Percentiles rank a stretch among this genome's conserved stretches.
Conservation (phyloP, 805 yeast genomes). For the Lipomyces japonicus region DNA sequence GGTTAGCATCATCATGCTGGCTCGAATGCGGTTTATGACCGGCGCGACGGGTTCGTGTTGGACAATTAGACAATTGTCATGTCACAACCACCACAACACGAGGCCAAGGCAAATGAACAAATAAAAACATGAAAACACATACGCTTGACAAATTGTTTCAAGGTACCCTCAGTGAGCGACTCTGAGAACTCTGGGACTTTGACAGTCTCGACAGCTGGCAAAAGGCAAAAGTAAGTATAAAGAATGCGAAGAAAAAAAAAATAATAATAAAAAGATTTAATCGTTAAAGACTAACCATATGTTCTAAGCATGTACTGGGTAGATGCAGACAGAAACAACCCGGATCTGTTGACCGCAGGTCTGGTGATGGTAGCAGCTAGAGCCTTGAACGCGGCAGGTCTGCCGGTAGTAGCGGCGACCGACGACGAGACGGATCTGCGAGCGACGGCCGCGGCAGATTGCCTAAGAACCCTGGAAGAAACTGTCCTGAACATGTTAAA, state of each 20-base stretch:
- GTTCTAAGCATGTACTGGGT: slow-evolving; percentile 16
- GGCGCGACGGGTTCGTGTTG: background rate
- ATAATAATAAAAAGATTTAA: background rate
- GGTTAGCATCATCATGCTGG: slow-evolving; percentile 3
- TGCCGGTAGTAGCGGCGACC: background rate
- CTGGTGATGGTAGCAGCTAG: background rate
- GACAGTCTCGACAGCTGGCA: slow-evolving; percentile 45
- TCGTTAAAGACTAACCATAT: slow-evolving; percentile 15
- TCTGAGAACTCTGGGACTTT: slow-evolving; percentile 99
- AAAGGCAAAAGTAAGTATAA: too few species aligned
- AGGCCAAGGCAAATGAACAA: too few species aligned
- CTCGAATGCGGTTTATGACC: background rate
- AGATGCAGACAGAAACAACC: background rate
- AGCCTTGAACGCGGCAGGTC: slow-evolving; percentile 1
- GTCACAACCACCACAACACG: background rate
- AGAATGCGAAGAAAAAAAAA: background rate
- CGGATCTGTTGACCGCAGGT: slow-evolving; percentile 26
- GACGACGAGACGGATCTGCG: slow-evolving; percentile 10
- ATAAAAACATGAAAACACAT: background rate
- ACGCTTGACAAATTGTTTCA: slow-evolving; percentile 51
- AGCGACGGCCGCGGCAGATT: slow-evolving; percentile 7
- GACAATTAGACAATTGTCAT: background rate
- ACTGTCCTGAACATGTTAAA: slow-evolving; percentile 11
- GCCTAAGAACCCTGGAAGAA: slow-evolving; percentile 1
- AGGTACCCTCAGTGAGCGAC: slow-evolving; percentile 94